These are phyloP conservation scores for Backusella macrospora DNA, from an alignment of 192 early-diverging fungal species.

Conservation along the genomic window DNA sequence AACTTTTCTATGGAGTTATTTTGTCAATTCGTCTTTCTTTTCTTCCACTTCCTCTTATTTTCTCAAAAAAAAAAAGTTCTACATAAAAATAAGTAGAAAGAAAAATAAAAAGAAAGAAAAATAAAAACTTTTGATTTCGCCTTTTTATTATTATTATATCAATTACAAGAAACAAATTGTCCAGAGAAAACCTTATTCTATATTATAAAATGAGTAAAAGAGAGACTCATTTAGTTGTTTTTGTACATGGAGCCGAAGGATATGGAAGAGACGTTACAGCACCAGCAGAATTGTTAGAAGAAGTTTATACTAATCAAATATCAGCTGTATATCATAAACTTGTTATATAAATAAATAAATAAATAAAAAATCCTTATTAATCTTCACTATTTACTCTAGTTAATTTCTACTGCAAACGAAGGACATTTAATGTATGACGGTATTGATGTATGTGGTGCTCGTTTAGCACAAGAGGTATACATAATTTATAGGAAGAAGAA, in stretches of 20 bases:
- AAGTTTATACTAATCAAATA: background rate
- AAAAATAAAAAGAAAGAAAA: background rate
- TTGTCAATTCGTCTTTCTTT: background rate
- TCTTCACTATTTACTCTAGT: background rate
- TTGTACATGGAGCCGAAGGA: conserved; percentile 10
- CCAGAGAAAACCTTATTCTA: background rate
- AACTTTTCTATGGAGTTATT: too few species aligned
- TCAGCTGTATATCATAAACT: background rate
- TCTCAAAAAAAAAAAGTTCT: background rate
- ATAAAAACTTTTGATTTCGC: background rate
- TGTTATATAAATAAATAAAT: background rate
- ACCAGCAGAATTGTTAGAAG: background rate
- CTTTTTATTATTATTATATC: background rate
- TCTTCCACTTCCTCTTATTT: background rate
- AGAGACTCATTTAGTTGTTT: conserved; percentile 7
- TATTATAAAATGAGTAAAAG: conserved; percentile 7
- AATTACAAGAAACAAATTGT: background rate
- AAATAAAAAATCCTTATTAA: background rate
- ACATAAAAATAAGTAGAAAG: background rate
- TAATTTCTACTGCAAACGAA: conserved; percentile 4
- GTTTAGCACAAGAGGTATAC: conserved; percentile 11
- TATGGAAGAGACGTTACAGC: background rate
- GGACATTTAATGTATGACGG: background rate
- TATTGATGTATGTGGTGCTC: background rate
- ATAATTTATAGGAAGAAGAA: background rate